Conservation (phyloP, 768 basidiomycete genomes). For the Amanita molliuscula region DNA sequence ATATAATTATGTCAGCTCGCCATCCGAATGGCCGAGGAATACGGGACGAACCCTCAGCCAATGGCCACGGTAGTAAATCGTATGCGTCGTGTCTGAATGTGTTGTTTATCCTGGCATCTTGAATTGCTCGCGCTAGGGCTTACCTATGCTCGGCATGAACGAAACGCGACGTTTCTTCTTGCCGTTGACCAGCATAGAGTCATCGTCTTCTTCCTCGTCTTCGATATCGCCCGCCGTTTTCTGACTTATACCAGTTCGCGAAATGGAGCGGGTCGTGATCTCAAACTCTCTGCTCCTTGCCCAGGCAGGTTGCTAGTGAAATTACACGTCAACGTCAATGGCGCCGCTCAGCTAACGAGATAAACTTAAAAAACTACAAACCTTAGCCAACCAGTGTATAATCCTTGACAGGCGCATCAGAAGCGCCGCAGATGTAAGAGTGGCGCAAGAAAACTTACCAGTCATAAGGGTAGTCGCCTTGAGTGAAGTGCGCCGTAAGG, state of each 20-base stretch:
- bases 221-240: constrained; percentile 69
- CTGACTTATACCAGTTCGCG: constrained; percentile 54
- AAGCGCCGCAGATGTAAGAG: constrained; percentile 4
- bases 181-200: constrained; percentile 51
- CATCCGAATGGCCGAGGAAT: constrained; percentile 10
- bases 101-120: not conserved
- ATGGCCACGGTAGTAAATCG: constrained; percentile 83
- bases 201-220: constrained; percentile 53
- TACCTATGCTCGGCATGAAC: constrained; percentile 80
- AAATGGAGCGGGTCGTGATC: constrained; percentile 70
- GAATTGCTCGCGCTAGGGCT: constrained; percentile 12
- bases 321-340: not conserved
- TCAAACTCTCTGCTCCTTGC: constrained; percentile 83
- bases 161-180: constrained; percentile 70
- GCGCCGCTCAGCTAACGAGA: not conserved
- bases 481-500: constrained; percentile 80
- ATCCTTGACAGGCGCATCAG: constrained; percentile 36
- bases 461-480: constrained; percentile 83
- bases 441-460: constrained; percentile 38
- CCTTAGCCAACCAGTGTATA: constrained; percentile 87
- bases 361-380: constrained; percentile 13
- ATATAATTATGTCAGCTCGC: constrained; percentile 9
- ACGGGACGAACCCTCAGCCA: constrained; percentile 61
- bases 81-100: constrained; percentile 68
- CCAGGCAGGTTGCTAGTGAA: constrained; percentile 80